These are phyloP conservation scores for Theileria parva DNA, from an alignment of 169 alveolate genomes.

Conservation along the genomic window DNA sequence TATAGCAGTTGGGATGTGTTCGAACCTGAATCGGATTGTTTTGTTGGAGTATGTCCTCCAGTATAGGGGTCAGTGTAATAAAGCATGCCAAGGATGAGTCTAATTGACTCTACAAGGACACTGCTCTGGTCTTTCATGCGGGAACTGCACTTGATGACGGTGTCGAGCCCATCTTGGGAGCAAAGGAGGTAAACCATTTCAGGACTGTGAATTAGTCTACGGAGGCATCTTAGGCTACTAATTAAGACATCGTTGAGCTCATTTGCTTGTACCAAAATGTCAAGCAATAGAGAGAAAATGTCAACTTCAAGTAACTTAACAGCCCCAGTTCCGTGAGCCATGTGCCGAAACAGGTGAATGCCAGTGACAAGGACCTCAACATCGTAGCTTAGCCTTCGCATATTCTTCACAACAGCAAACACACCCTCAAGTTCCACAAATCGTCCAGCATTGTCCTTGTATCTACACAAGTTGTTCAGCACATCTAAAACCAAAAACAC, in stretches of 20 bases:
- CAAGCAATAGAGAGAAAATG: constrained; percentile 79
- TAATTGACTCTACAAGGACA: constrained; percentile 83
- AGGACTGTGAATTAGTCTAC: constrained; percentile 81
- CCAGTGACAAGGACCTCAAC: constrained; percentile 79
- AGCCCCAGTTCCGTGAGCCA: constrained; percentile 75
- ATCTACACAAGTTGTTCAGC: constrained; percentile 81
- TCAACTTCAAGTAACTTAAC: constrained; percentile 83
- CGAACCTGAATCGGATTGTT: no score
- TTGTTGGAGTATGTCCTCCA: constrained; percentile 61
- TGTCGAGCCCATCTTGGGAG: constrained; percentile 85
- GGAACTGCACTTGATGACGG: constrained; percentile 74
- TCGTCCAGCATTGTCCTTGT: constrained; percentile 74
- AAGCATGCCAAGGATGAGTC: constrained; percentile 79
- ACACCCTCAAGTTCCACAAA: constrained; percentile 82
- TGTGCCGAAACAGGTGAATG: constrained; percentile 84
- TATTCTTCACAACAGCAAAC: constrained; percentile 73
- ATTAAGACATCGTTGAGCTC: constrained; percentile 82
- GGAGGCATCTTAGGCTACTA: constrained; percentile 81
- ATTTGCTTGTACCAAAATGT: constrained; percentile 75
- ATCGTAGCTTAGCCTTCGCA: constrained; percentile 84
- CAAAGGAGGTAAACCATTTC: constrained; percentile 87
- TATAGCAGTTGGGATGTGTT: no score
- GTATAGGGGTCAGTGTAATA: constrained; percentile 57
- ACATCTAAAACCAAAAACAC: constrained; percentile 81
- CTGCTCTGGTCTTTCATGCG: constrained; percentile 82